These are phyloP conservation scores for Nicotiana paniculata DNA, from an alignment of 257 asterid species.

Conservation along the genomic window DNA sequence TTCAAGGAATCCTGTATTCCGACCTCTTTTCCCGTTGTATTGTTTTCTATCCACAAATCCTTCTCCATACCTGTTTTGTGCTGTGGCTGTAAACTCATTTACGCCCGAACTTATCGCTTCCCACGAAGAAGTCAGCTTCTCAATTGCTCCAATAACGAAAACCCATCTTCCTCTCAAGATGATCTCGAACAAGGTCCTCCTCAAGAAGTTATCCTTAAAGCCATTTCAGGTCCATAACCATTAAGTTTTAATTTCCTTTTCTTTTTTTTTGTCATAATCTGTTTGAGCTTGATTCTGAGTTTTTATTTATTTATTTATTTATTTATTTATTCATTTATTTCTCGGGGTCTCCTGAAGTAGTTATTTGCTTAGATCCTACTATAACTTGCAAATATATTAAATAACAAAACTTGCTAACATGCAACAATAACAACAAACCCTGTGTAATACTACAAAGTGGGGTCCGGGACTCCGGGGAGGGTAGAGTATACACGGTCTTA, in stretches of 20 bases:
- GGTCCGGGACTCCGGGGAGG: too few species aligned
- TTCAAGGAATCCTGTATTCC: conserved; percentile 47
- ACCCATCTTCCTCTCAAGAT: conserved; percentile 37
- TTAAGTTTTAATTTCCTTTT: neutral
- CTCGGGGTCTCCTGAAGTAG: neutral
- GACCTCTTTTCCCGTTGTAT: conserved; percentile 21
- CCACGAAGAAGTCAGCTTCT: conserved; percentile 18
- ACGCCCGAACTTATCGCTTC: conserved; percentile 17
- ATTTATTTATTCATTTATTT: too few species aligned
- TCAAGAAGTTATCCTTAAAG: conserved; percentile 91
- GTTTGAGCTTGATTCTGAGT: neutral
- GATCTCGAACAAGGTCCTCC: conserved; percentile 80
- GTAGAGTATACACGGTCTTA: too few species aligned
- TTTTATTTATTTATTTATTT: neutral
- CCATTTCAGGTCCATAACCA: conserved; percentile 60
- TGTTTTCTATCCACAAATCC: conserved; percentile 22
- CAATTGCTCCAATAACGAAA: conserved; percentile 41
- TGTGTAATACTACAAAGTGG: too few species aligned
- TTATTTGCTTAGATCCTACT: neutral
- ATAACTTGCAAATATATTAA: neutral
- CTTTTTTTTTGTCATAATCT: neutral
- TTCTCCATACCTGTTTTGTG: conserved; percentile 12
- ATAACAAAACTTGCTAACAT: neutral
- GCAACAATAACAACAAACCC: too few species aligned
- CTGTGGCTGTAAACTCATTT: conserved; percentile 34